phyloP scores from a whole-genome alignment of 2,329 filamentous ascomycete species.

The Fusarium continuum region DNA sequence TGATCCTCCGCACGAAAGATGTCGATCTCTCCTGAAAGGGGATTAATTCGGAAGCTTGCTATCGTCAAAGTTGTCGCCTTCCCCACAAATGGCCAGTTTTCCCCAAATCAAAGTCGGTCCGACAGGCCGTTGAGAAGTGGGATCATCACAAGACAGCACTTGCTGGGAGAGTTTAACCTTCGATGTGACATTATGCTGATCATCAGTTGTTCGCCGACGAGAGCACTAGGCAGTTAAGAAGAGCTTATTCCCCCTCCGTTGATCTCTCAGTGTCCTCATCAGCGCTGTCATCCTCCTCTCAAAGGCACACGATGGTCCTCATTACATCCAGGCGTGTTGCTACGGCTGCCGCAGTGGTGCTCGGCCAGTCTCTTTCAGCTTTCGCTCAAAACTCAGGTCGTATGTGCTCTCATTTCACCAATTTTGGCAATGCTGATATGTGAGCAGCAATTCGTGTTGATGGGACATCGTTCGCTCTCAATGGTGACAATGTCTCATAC shows the following conservation, averaged over 20 bases:
- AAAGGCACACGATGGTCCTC: conserved; percentile 1
- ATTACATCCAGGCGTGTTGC: not conserved
- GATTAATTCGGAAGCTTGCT: conserved; percentile 2
- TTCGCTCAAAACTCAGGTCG: not conserved
- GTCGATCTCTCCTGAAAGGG: conserved; percentile 9
- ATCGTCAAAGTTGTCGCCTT: not conserved
- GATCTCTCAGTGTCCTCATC: not conserved
- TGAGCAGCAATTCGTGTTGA: conserved; percentile 60
- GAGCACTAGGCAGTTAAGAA: not conserved
- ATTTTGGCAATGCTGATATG: not conserved
- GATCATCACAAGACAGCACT: not conserved
- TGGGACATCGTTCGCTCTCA: conserved; percentile 65
- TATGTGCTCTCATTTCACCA: not conserved
- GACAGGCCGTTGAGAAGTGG: not conserved
- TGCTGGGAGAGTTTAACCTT: not conserved
- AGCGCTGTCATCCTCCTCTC: not conserved
- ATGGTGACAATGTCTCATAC: conserved; percentile 66
- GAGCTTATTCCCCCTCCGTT: not conserved
- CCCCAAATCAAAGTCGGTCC: conserved; percentile 19
- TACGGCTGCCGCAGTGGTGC: not conserved
- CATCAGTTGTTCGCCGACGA: too few species aligned
- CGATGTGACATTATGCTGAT: not conserved
- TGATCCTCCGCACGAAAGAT: conserved; percentile 14
- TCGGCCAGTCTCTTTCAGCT: not conserved
- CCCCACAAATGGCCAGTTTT: conserved; percentile 7